Evolutionary conservation across 169 alveolate genomes (phyloP).

Genomic region (Plasmodium gallinaceum): DNA sequence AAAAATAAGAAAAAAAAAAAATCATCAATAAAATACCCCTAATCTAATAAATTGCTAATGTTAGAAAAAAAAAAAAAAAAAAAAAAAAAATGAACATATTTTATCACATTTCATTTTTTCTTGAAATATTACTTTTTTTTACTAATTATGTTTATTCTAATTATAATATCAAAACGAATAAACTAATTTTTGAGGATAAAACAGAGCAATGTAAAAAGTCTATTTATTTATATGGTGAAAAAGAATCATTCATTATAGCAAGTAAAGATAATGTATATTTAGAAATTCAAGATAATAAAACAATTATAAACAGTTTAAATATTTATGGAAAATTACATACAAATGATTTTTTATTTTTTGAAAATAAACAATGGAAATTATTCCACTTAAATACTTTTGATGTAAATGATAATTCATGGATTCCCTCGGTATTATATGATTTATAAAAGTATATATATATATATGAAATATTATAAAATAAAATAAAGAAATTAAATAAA

Average conservation of each 20-base stretch:
- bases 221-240: conserved; percentile 19
- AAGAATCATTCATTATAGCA: conserved; percentile 15
- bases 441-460: background rate
- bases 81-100: background rate
- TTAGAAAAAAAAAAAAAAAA: background rate
- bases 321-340: conserved; percentile 59
- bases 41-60: no score
- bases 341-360: conserved; percentile 35
- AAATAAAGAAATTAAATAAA: background rate
- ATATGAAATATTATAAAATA: background rate
- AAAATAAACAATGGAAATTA: conserved; percentile 48
- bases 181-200: conserved; percentile 27
- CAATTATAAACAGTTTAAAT: conserved; percentile 37
- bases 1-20: conserved; percentile 11
- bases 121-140: background rate
- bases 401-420: conserved; percentile 40
- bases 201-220: conserved; percentile 19
- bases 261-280: conserved; percentile 28
- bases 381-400: conserved; percentile 50
- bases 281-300: conserved; percentile 30
- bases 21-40: background rate
- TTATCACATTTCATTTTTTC: background rate
- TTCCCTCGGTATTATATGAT: conserved; percentile 41
- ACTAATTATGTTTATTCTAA: background rate
- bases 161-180: conserved; percentile 49